Base-by-base conservation (phyloP, 2,329 filamentous ascomycete species). In the Neocatenulostroma microsporum region DNA sequence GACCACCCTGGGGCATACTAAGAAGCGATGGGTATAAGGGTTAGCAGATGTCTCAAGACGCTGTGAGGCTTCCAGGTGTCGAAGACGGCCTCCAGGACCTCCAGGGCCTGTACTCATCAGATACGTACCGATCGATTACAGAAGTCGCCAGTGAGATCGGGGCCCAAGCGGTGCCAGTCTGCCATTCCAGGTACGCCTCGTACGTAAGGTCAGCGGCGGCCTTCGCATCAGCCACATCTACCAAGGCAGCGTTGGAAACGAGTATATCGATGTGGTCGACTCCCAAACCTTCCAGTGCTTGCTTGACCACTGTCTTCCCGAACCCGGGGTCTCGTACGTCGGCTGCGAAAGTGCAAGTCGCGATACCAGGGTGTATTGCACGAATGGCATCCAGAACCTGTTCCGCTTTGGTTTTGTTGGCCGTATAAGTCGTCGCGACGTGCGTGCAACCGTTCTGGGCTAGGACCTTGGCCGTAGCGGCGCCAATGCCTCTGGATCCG, bases 201-300 rank as follows among this genome's bases (percentile, higher is more conserved):
- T 32, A 28, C 2, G 21, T 30, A 18, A 42, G 35, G 2, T 41
- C 33, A 3, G 36, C 39, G 7, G 25, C 24, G 10, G 35, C 34
- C 10, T 28, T 30, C 11, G 29, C 39, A 2, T n/a, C 21, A 5
- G 20, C 17, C 4, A 34, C 12, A 9, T 39, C 25, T 7, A 44
- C 6, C 7, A 14, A 14, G 3, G 41, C 39, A n/a, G n/a, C n/a
- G 15, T 30, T 38, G 12, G 28, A 32, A 17, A 44, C 32, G 17
- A 39, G 20, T 26, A 44, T 44, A 23, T 44, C 41, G 21, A 44
- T 35, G n/a, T 34, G 41, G 21, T 44, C 39, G 12, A 37, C 36
- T 2, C 27, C 35, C 3, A 44, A 39, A 7, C 35, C 39, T 29
- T 36, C 30, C 15, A 44, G 30, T 6, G 34, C 32, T 17, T 39